Conservation (phyloP, 2,329 filamentous ascomycete genomes). For the Hypocreales sp. region DNA sequence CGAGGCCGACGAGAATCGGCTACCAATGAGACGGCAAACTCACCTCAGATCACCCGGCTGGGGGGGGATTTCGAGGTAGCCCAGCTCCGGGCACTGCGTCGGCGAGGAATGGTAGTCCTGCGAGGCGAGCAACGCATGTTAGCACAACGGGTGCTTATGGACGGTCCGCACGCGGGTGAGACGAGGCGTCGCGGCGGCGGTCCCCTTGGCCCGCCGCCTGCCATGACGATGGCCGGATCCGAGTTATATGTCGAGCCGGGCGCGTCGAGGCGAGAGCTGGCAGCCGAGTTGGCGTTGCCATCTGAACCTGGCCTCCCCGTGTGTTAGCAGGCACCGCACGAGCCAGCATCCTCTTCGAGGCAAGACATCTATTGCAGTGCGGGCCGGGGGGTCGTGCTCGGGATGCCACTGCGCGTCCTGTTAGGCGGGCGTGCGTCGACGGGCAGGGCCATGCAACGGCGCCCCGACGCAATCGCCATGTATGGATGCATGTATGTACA, state of each 20-base stretch:
- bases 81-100: conserved; percentile 27
- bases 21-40: conserved; percentile 16
- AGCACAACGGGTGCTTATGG: conserved; percentile 4
- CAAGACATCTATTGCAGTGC: conserved; percentile 6
- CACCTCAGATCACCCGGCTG: conserved; percentile 38
- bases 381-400: conserved; percentile 3
- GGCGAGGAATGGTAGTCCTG: conserved; percentile 42
- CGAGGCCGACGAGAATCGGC: conserved; percentile 5
- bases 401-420: conserved; percentile 6
- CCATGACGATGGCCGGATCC: too few species aligned
- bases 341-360: conserved; percentile 1
- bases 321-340: conserved; percentile 2
- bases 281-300: too few species aligned
- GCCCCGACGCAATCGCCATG: conserved; percentile 5
- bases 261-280: too few species aligned
- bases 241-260: too few species aligned
- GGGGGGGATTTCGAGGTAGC: conserved; percentile 36
- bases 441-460: conserved; percentile 5
- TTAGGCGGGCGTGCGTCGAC: conserved; percentile 6
- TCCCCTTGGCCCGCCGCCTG: too few species aligned
- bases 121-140: conserved; percentile 13
- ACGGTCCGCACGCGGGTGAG: conserved; percentile 1
- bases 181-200: too few species aligned
- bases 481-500: too few species aligned
- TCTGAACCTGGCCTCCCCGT: conserved; percentile 2